Percentiles rank a stretch among this genome's conserved stretches.
Evolutionary conservation across 179 eudicot species (phyloP).

Genomic region (Carnegiea gigantea): DNA sequence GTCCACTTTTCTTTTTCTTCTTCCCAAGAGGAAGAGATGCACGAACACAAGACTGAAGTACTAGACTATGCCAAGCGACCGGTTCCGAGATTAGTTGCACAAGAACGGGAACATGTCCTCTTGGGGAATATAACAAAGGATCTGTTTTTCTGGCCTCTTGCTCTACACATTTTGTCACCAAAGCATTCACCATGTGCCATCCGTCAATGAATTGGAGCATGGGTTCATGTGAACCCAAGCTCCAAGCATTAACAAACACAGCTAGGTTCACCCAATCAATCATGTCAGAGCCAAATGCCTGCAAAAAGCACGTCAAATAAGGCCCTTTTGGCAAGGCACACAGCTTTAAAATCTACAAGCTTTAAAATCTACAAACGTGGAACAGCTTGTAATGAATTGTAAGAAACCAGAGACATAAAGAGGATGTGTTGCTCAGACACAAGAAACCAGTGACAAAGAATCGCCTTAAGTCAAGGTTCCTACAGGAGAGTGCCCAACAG

Average conservation of each 20-base stretch:
- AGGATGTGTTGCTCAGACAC: not conserved
- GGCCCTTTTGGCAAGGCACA: not conserved
- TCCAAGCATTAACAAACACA: slow-evolving; percentile 85
- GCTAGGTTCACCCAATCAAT: slow-evolving; percentile 85
- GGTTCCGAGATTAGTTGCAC: slow-evolving; percentile 87
- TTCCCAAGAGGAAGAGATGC: slow-evolving; percentile 76
- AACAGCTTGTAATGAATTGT: not conserved
- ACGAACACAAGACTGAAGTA: slow-evolving; percentile 66
- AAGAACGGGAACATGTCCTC: slow-evolving; percentile 52
- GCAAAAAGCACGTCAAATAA: slow-evolving; percentile 18
- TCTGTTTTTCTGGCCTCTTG: slow-evolving; percentile 46
- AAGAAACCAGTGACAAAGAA: not conserved
- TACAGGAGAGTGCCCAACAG: no score
- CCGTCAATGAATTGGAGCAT: slow-evolving; percentile 32
- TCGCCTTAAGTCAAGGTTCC: not conserved
- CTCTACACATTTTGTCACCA: slow-evolving; percentile 47
- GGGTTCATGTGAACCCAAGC: slow-evolving; percentile 49
- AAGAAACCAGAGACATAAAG: not conserved
- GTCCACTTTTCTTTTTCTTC: slow-evolving; percentile 84
- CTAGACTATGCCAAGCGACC: slow-evolving; percentile 73
- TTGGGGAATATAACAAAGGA: slow-evolving; percentile 50
- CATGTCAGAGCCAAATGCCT: slow-evolving; percentile 59
- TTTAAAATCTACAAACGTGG: not conserved
- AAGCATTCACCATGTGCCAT: slow-evolving; percentile 61
- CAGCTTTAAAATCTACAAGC: not conserved